A percentile compares a stretch with the other conserved stretches of the same genome.
Evolutionary conservation across 1,139 yeast species (phyloP).

Genomic region (Pneumocystis jirovecii): DNA sequence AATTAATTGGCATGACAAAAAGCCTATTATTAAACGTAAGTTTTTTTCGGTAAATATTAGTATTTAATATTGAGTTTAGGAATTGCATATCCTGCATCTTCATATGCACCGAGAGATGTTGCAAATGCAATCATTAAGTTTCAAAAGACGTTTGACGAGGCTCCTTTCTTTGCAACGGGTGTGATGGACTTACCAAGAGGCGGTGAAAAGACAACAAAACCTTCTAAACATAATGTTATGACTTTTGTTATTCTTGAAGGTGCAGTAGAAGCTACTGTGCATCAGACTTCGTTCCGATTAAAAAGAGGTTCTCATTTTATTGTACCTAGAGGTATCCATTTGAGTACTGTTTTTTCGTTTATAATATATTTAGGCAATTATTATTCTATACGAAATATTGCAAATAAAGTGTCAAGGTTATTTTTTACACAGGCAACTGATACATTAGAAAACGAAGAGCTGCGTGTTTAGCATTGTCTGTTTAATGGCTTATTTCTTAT

Average conservation of each 20-base stretch:
- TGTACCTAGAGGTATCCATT: conserved; percentile 47
- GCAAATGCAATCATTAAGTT: conserved; percentile 45
- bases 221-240: conserved; percentile 53
- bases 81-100: conserved; percentile 61
- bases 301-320: conserved; percentile 66
- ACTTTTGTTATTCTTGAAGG: conserved; percentile 67
- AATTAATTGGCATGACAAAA: conserved; percentile 24
- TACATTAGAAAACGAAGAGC: conserved; percentile 18
- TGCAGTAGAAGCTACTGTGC: conserved; percentile 48
- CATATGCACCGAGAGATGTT: conserved; percentile 34
- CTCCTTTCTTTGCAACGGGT: conserved; percentile 62
- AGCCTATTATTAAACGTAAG: conserved; percentile 3
- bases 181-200: conserved; percentile 46
- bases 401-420: conserved; percentile 42
- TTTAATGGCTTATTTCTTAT: neutral
- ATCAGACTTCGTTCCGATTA: conserved; percentile 45
- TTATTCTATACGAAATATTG: conserved; percentile 22
- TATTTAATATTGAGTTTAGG: conserved; percentile 4
- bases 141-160: conserved; percentile 53
- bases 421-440: conserved; percentile 64
- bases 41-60: neutral
- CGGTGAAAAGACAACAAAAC: conserved; percentile 44
- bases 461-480: neutral
- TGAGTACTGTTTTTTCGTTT: conserved; percentile 27
- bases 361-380: conserved; percentile 7